Evolutionary conservation across 805 yeast species (phyloP).

Genomic region (Lachancea nothofagi): DNA sequence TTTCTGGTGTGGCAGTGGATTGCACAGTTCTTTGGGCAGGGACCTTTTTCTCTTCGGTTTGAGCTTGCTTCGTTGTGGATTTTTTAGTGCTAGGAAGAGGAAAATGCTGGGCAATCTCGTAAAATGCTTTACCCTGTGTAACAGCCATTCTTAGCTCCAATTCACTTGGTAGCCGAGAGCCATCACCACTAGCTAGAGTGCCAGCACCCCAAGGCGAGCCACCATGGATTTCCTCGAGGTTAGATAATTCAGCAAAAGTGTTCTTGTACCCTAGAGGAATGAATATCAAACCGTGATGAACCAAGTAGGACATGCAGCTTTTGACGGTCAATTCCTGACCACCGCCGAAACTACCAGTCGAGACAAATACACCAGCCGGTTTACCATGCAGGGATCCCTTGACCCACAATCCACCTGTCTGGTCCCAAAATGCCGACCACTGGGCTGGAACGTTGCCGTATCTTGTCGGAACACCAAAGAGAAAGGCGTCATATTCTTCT

Average conservation of each 20-base stretch:
- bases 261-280: slow-evolving; percentile 71
- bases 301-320: slow-evolving; percentile 51
- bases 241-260: slow-evolving; percentile 49
- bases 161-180: slow-evolving; percentile 60
- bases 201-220: slow-evolving; percentile 90
- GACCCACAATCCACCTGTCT: slow-evolving; percentile 75
- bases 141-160: slow-evolving; percentile 61
- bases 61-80: slow-evolving; percentile 6
- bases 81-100: slow-evolving; percentile 7
- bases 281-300: slow-evolving; percentile 72
- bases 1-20: slow-evolving; percentile 5
- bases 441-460: slow-evolving; percentile 74
- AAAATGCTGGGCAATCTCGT: slow-evolving; percentile 38
- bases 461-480: slow-evolving; percentile 79
- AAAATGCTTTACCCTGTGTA: slow-evolving; percentile 65
- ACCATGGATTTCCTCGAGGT: slow-evolving; percentile 67
- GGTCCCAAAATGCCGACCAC: slow-evolving; percentile 69
- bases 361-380: slow-evolving; percentile 64
- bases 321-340: slow-evolving; percentile 73
- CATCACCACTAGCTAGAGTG: slow-evolving; percentile 67
- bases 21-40: slow-evolving; percentile 6
- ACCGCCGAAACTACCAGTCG: slow-evolving; percentile 70
- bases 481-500: slow-evolving; percentile 59
- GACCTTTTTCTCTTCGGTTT: not conserved
- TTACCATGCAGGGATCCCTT: slow-evolving; percentile 64